A percentile compares a stretch with the other conserved stretches of the same genome.
phyloP scores from a whole-genome alignment of 345 rosid genomes.

The Eucalyptus shirleyi region DNA sequence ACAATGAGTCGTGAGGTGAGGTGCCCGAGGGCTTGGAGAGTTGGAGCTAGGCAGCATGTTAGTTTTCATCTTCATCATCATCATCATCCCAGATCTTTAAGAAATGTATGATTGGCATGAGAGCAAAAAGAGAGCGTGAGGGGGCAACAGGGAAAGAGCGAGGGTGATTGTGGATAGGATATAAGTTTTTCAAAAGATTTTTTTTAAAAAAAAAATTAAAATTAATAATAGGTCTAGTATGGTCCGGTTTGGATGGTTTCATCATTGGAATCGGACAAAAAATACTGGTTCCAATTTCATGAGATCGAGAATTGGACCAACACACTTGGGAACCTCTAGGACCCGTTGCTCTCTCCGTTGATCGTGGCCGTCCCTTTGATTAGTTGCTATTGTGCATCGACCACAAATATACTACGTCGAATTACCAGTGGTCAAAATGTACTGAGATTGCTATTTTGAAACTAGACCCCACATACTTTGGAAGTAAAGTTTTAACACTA shows the following conservation, averaged over 20 bases:
- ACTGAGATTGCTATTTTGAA: not conserved
- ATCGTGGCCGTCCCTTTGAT: not conserved
- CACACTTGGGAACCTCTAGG: too few relatives aligned
- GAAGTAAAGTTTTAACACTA: not conserved
- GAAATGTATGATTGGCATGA: not conserved
- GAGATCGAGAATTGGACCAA: not conserved
- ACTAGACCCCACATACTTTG: not conserved
- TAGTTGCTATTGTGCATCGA: not conserved
- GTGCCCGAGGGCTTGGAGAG: too few relatives aligned
- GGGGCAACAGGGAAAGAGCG: not conserved
- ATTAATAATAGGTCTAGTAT: not conserved
- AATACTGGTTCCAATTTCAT: too few relatives aligned
- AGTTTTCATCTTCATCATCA: too few relatives aligned
- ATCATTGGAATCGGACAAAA: too few relatives aligned
- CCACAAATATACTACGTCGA: not conserved
- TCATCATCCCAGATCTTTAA: too few relatives aligned
- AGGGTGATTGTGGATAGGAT: not conserved
- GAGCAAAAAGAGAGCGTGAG: not conserved
- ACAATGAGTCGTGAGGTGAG: too few relatives aligned
- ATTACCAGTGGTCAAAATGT: not conserved
- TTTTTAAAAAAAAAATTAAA: too few relatives aligned
- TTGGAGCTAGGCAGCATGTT: too few relatives aligned
- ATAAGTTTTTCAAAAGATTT: too few relatives aligned
- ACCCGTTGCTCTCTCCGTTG: too few relatives aligned
- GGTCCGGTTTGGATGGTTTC: too few relatives aligned